A percentile compares a stretch with the other conserved stretches of the same genome.
These are phyloP conservation scores for Saccharomycopsis lassenensis DNA, from an alignment of 805 yeast species.

Conservation along the genomic window DNA sequence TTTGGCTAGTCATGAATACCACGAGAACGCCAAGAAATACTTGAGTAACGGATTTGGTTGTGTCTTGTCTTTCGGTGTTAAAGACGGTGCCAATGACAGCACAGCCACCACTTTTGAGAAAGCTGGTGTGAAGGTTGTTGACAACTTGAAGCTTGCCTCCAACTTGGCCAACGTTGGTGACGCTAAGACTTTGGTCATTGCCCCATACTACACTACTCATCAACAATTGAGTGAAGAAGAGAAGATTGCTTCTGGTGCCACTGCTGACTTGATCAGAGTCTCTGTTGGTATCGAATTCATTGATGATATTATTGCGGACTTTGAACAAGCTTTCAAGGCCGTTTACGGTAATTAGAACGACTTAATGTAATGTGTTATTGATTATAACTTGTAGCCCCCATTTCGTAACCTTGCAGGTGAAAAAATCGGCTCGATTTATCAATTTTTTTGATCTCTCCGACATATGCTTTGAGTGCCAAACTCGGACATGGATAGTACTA, in stretches of 20 bases:
- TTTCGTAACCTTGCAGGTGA: too few species aligned
- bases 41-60: conserved; percentile 76
- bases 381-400: too few species aligned
- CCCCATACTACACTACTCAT: conserved; percentile 94
- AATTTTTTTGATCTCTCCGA: too few species aligned
- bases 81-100: conserved; percentile 37
- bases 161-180: conserved; percentile 97
- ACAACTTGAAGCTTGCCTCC: conserved; percentile 72
- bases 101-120: conserved; percentile 52
- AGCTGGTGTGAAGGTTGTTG: conserved; percentile 78
- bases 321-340: conserved; percentile 61
- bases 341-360: conserved; percentile 10
- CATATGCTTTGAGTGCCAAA: too few species aligned
- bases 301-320: conserved; percentile 83
- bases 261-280: conserved; percentile 79
- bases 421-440: too few species aligned
- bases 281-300: conserved; percentile 87
- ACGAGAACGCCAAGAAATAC: conserved; percentile 76
- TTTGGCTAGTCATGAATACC: conserved; percentile 63
- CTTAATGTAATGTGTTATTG: not conserved
- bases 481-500: too few species aligned
- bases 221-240: conserved; percentile 81
- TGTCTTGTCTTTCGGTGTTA: conserved; percentile 82
- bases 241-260: conserved; percentile 74
- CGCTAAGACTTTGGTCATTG: conserved; percentile 86